Percentiles rank a stretch among this genome's conserved stretches.
Evolutionary conservation across 2,329 filamentous ascomycete genomes (phyloP).

Genomic region (Emmonsiellopsis sp.): DNA sequence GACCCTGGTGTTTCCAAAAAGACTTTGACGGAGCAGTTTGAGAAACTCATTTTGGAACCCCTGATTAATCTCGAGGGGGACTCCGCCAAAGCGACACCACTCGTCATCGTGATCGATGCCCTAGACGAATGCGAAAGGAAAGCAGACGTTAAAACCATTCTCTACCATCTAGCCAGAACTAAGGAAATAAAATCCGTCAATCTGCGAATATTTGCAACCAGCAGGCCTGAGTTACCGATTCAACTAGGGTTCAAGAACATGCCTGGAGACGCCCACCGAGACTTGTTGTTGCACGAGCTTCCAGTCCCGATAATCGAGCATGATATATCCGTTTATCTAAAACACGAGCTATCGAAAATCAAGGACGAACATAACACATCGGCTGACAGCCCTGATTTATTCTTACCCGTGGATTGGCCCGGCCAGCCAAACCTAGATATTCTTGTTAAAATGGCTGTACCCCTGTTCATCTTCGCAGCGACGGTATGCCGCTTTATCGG

Average conservation of each 20-base stretch:
- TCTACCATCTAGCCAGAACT: slow-evolving; percentile 13
- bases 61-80: slow-evolving; percentile 6
- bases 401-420: slow-evolving; percentile 15
- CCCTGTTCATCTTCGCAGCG: slow-evolving; percentile 21
- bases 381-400: neutral
- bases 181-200: slow-evolving; percentile 2
- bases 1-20: slow-evolving; percentile 19
- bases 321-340: slow-evolving; percentile 16
- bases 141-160: slow-evolving; percentile 13
- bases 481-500: slow-evolving; percentile 19
- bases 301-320: slow-evolving; percentile 11
- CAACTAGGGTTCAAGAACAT: slow-evolving; percentile 14
- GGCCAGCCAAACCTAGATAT: slow-evolving; percentile 11
- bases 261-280: slow-evolving; percentile 9
- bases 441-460: slow-evolving; percentile 19
- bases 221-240: slow-evolving; percentile 20
- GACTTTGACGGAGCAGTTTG: slow-evolving; percentile 17
- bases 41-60: slow-evolving; percentile 16
- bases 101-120: slow-evolving; percentile 17
- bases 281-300: slow-evolving; percentile 17
- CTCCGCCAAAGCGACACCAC: neutral
- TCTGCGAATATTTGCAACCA: slow-evolving; percentile 19
- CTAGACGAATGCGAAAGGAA: slow-evolving; percentile 20
- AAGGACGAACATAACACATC: slow-evolving; percentile 1
- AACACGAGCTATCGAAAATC: slow-evolving; percentile 12